phyloP scores from a whole-genome alignment of 2,329 filamentous ascomycete species.

The Tolypocladium ovalisporum region DNA sequence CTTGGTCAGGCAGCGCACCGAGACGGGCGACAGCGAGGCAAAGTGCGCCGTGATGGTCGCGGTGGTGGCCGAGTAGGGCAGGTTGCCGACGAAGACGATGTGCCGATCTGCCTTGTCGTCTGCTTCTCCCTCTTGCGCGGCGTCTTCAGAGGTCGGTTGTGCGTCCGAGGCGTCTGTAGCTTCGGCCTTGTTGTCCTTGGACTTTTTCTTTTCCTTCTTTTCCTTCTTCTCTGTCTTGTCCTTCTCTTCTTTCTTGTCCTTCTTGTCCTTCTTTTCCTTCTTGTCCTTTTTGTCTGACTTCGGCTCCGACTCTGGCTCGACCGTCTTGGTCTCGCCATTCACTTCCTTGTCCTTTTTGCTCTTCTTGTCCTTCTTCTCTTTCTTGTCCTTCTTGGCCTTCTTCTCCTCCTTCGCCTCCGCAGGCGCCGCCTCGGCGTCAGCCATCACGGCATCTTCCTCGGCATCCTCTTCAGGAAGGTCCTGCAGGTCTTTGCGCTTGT shows the following conservation, averaged over 20 bases:
- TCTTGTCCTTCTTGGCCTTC: slow-evolving; percentile 11
- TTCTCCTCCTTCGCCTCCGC: slow-evolving; percentile 7
- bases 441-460: slow-evolving; percentile 10
- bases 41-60: slow-evolving; percentile 66
- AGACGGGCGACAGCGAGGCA: slow-evolving; percentile 44
- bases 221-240: slow-evolving; percentile 1
- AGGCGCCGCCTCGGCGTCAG: slow-evolving; percentile 5
- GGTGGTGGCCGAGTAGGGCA: slow-evolving; percentile 72
- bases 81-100: slow-evolving; percentile 52
- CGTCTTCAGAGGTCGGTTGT: not conserved
- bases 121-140: not conserved
- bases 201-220: not conserved
- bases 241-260: slow-evolving; percentile 7
- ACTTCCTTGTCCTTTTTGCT: slow-evolving; percentile 8
- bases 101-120: slow-evolving; percentile 14
- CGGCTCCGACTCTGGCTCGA: slow-evolving; percentile 22
- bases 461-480: slow-evolving; percentile 23
- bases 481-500: slow-evolving; percentile 26
- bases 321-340: slow-evolving; percentile 9
- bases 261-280: slow-evolving; percentile 3
- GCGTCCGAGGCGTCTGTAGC: not conserved
- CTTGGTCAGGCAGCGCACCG: slow-evolving; percentile 58
- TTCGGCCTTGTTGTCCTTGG: not conserved
- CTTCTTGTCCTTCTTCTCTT: slow-evolving; percentile 8
- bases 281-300: slow-evolving; percentile 9